These are phyloP conservation scores for Chlorella sp. DNA, from an alignment of 139 green algal species.

Conservation along the genomic window DNA sequence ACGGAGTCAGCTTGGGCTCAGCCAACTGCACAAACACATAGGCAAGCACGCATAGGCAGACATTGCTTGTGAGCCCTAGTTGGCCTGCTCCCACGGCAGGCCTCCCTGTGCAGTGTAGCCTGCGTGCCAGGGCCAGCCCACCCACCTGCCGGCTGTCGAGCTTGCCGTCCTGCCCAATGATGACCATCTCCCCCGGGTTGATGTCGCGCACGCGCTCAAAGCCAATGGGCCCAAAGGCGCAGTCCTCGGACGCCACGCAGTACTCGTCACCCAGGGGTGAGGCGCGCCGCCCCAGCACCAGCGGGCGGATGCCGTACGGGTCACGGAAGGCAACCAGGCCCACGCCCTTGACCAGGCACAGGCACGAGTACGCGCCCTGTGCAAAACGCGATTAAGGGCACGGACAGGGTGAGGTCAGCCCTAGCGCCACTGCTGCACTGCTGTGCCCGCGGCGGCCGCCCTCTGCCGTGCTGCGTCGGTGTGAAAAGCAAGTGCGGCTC, in stretches of 20 bases:
- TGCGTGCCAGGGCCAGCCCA: no score
- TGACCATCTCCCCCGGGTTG: slow-evolving; percentile 87
- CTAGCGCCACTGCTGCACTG: no score
- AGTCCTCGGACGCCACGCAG: slow-evolving; percentile 94
- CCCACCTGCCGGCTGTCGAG: slow-evolving; percentile 60
- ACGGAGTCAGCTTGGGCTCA: slow-evolving; percentile 59
- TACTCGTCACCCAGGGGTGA: slow-evolving; percentile 66
- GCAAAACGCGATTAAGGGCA: no score
- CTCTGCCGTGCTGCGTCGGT: no score
- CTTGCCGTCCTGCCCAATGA: slow-evolving; percentile 78
- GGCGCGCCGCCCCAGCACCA: slow-evolving; percentile 75
- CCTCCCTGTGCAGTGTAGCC: no score
- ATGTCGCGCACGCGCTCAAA: slow-evolving; percentile 92
- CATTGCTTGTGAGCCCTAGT: no score
- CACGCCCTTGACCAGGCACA: slow-evolving; percentile 86
- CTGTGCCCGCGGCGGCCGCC: no score
- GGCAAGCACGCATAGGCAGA: background rate
- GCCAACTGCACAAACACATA: background rate
- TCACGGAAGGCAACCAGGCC: slow-evolving; percentile 96
- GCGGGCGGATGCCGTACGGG: slow-evolving; percentile 90
- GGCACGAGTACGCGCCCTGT: slow-evolving; percentile 88
- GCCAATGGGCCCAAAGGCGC: slow-evolving; percentile 95
- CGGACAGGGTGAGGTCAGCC: no score
- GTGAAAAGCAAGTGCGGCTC: no score
- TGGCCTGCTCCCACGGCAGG: no score